Percentiles rank a stretch among this genome's conserved stretches.
These are phyloP conservation scores for Colletotrichum eleusines DNA, from an alignment of 2,329 filamentous ascomycete genomes.

Conservation along the genomic window DNA sequence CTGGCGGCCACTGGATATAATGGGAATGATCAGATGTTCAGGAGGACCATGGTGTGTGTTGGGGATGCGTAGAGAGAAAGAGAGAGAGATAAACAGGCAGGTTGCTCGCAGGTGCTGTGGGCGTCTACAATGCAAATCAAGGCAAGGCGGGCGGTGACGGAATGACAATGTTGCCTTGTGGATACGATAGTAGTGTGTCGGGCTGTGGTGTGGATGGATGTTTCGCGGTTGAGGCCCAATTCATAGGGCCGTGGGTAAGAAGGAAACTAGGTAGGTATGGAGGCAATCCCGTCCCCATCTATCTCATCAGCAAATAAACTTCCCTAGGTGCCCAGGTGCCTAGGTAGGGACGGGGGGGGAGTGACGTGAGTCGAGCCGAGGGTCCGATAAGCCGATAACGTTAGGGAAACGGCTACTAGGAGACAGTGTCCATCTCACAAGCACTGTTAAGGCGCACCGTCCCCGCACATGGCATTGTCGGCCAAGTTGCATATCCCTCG, in stretches of 20 bases:
- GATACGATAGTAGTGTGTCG: slow-evolving; percentile 10
- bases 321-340: too few species aligned
- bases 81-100: background rate
- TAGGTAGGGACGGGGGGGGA: background rate
- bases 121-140: background rate
- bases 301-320: slow-evolving; percentile 6
- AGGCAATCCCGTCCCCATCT: background rate
- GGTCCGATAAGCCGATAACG: slow-evolving; percentile 39
- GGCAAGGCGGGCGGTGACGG: slow-evolving; percentile 12
- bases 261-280: background rate
- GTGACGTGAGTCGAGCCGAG: slow-evolving; percentile 38
- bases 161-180: slow-evolving; percentile 7
- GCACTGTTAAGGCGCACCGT: slow-evolving; percentile 13
- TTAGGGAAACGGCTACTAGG: slow-evolving; percentile 31
- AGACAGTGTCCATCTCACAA: background rate
- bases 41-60: slow-evolving; percentile 22
- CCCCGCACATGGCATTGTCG: slow-evolving; percentile 31
- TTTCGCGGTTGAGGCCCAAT: slow-evolving; percentile 19
- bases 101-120: slow-evolving; percentile 12
- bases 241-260: background rate
- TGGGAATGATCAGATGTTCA: background rate
- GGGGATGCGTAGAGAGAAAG: background rate
- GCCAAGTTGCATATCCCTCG: slow-evolving; percentile 6
- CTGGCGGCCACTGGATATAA: background rate
- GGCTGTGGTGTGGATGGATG: slow-evolving; percentile 28